Evolutionary conservation across 2,329 filamentous ascomycete genomes (phyloP).

Genomic region (Colletotrichum spinosum): DNA sequence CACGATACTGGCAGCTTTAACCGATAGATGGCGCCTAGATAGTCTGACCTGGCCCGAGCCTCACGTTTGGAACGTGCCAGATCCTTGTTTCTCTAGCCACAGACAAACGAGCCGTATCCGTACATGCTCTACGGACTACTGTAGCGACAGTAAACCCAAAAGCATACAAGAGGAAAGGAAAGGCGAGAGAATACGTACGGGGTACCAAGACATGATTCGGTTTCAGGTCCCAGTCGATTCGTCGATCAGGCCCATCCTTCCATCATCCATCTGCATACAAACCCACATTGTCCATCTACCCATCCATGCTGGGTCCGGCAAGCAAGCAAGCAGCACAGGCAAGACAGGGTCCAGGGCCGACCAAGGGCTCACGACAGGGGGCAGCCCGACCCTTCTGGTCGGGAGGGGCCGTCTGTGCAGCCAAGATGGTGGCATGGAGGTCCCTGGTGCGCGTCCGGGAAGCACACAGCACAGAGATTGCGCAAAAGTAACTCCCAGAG

Average conservation of each 20-base stretch:
- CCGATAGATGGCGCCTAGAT: slow-evolving; percentile 31
- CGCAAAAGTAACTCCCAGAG: slow-evolving; percentile 1
- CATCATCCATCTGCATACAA: too few species aligned
- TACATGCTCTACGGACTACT: too few species aligned
- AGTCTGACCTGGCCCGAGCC: slow-evolving; percentile 21
- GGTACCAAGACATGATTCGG: too few species aligned
- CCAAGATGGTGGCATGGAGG: slow-evolving; percentile 14
- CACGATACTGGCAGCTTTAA: slow-evolving; percentile 26
- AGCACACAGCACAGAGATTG: slow-evolving; percentile 11
- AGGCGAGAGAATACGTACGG: too few species aligned
- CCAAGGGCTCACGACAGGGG: neutral
- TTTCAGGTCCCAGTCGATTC: neutral
- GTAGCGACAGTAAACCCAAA: too few species aligned
- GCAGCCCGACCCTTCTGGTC: slow-evolving; percentile 23
- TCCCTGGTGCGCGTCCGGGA: neutral
- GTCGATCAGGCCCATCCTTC: slow-evolving; percentile 13
- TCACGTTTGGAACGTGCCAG: neutral
- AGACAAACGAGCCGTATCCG: neutral
- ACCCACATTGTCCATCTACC: too few species aligned
- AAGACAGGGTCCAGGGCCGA: neutral
- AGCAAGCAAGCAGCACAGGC: neutral
- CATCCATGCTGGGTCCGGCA: too few species aligned
- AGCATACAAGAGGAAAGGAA: too few species aligned
- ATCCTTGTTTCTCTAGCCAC: slow-evolving; percentile 24
- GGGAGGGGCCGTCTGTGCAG: slow-evolving; percentile 32